These are phyloP conservation scores for Pycnococcus provasolii DNA, from an alignment of 139 green algal genomes.

Conservation along the genomic window DNA sequence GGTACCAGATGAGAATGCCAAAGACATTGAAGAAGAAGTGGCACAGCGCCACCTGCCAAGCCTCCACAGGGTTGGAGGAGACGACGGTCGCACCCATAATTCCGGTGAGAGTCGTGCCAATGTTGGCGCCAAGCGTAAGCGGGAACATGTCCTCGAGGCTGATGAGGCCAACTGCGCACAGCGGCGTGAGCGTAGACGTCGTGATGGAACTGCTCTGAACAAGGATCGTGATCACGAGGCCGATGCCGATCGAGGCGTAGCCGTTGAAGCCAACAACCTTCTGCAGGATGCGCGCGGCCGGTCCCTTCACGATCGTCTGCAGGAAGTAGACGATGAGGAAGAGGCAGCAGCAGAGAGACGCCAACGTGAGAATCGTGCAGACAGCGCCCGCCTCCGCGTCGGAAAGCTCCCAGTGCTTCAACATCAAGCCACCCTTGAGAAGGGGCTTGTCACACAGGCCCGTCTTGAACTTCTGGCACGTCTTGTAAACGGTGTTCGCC, in stretches of 20 bases:
- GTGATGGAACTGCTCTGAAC: conserved; percentile 9
- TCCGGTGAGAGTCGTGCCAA: conserved; percentile 16
- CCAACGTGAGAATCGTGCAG: background rate
- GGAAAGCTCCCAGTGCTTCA: background rate
- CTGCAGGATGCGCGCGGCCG: background rate
- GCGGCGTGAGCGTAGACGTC: conserved; percentile 5
- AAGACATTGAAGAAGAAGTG: conserved; percentile 25
- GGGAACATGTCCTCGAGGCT: conserved; percentile 20
- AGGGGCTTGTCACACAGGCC: background rate
- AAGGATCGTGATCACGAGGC: conserved; percentile 2
- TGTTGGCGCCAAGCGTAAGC: conserved; percentile 17
- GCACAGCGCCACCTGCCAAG: conserved; percentile 8
- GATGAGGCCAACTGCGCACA: conserved; percentile 4
- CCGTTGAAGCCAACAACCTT: conserved; percentile 6
- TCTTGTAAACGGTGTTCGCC: background rate
- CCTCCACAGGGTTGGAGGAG: conserved; percentile 15
- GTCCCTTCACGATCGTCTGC: conserved; percentile 4
- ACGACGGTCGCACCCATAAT: conserved; percentile 18
- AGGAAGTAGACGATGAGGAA: conserved; percentile 8
- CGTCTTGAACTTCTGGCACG: background rate
- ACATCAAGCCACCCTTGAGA: conserved; percentile 5
- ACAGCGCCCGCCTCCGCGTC: background rate
- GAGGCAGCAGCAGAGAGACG: background rate
- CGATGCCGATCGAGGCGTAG: conserved; percentile 5
- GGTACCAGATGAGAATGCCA: conserved; percentile 16